Percentiles rank a stretch among this genome's conserved stretches.
Evolutionary conservation across 768 basidiomycete genomes (phyloP).

Genomic region (Boletus tomentosulus): DNA sequence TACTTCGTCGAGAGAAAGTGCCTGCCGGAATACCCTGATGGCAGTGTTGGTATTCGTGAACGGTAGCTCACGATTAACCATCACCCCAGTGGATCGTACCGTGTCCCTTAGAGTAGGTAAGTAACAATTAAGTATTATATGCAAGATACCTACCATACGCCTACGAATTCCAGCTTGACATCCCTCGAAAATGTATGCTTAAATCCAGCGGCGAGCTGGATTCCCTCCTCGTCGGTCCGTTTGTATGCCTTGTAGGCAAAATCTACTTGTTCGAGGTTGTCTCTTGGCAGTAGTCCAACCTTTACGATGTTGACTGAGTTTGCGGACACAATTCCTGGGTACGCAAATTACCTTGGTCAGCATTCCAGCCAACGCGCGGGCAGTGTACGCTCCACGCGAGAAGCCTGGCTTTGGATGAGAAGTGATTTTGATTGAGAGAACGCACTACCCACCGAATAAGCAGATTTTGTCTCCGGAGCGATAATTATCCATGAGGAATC

Average conservation of each 20-base stretch:
- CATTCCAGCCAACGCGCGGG: slow-evolving; percentile 72
- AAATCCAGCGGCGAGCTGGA: slow-evolving; percentile 56
- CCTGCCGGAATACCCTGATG: slow-evolving; percentile 73
- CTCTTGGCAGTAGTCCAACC: slow-evolving; percentile 67
- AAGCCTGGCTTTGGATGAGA: slow-evolving; percentile 49
- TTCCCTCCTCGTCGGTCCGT: slow-evolving; percentile 42
- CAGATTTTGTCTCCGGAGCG: slow-evolving; percentile 69
- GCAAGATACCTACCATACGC: slow-evolving; percentile 55
- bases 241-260: slow-evolving; percentile 76
- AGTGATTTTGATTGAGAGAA: background rate
- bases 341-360: slow-evolving; percentile 52
- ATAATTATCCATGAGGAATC: slow-evolving; percentile 77
- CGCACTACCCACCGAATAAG: slow-evolving; percentile 51
- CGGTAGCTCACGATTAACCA: slow-evolving; percentile 58
- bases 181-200: slow-evolving; percentile 65
- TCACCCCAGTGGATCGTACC: slow-evolving; percentile 67
- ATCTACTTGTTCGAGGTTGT: slow-evolving; percentile 63
- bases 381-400: slow-evolving; percentile 66
- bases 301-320: slow-evolving; percentile 22
- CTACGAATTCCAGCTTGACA: slow-evolving; percentile 76
- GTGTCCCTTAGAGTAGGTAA: slow-evolving; percentile 55
- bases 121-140: background rate
- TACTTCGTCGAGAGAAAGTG: slow-evolving; percentile 74
- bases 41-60: slow-evolving; percentile 60
- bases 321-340: background rate